Evolutionary conservation across 2,329 filamentous ascomycete genomes (phyloP).

Genomic region (Fusarium subglutinans): DNA sequence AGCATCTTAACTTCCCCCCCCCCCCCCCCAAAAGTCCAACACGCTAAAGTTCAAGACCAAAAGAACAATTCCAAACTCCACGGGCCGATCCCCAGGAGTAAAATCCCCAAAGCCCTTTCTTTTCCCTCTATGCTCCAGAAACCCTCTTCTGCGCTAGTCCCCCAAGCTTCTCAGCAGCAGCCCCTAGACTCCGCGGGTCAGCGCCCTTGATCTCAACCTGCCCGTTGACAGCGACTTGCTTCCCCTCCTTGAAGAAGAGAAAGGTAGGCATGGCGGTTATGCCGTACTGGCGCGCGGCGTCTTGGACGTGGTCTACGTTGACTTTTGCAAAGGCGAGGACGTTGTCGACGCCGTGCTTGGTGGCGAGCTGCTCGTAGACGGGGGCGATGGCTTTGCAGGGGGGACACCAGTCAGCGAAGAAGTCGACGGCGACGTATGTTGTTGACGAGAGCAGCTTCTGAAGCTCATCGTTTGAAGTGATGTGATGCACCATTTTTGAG

Average conservation of each 20-base stretch:
- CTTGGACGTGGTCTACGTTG: constrained; percentile 84
- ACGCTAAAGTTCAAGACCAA: neutral
- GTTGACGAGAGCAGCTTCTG: constrained; percentile 50
- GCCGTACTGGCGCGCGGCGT: constrained; percentile 77
- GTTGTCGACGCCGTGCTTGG: constrained; percentile 51
- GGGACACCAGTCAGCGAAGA: constrained; percentile 62
- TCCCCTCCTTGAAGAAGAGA: constrained; percentile 77
- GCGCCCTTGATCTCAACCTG: constrained; percentile 48
- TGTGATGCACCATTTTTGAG: constrained; percentile 41
- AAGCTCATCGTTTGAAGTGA: constrained; percentile 47
- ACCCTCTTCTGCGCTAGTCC: constrained; percentile 48
- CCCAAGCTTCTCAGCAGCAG: constrained; percentile 51
- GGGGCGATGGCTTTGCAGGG: constrained; percentile 61
- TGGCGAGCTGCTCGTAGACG: constrained; percentile 49
- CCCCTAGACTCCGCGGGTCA: constrained; percentile 43
- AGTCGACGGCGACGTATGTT: constrained; percentile 58
- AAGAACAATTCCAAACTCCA: neutral
- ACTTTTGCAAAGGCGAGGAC: constrained; percentile 83
- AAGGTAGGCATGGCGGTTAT: constrained; percentile 96
- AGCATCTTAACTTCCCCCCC: neutral
- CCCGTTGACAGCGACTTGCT: constrained; percentile 45
- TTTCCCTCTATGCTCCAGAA: neutral
- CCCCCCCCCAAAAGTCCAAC: too few relatives aligned
- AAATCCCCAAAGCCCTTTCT: neutral
- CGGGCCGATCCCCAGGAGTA: neutral